These are phyloP conservation scores for Echites panduratus DNA, from an alignment of 257 asterid genomes.

Conservation along the genomic window DNA sequence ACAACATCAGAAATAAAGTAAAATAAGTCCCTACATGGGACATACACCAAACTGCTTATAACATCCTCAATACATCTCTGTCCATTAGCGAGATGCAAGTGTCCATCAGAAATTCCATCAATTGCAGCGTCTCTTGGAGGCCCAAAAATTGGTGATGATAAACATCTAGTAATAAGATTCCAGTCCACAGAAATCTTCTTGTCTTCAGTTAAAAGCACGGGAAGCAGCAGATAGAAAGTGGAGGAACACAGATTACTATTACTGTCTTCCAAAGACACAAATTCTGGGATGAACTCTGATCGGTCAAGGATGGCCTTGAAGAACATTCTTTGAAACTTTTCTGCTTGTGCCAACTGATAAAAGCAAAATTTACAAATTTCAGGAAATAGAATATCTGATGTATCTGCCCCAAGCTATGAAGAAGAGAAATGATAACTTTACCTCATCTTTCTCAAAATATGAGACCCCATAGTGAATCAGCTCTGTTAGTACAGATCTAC, in stretches of 20 bases:
- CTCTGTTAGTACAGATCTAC: slow-evolving; percentile 76
- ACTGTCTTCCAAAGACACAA: slow-evolving; percentile 47
- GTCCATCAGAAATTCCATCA: slow-evolving; percentile 31
- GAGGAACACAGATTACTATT: slow-evolving; percentile 40
- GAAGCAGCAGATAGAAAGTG: slow-evolving; percentile 78
- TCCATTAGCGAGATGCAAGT: slow-evolving; percentile 76
- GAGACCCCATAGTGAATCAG: slow-evolving; percentile 66
- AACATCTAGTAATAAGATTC: slow-evolving; percentile 62
- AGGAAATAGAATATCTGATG: slow-evolving; percentile 7
- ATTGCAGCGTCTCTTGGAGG: slow-evolving; percentile 27
- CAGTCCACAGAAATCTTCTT: slow-evolving; percentile 70
- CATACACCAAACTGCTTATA: slow-evolving; percentile 76
- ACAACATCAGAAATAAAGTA: slow-evolving; percentile 71
- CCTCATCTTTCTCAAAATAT: slow-evolving; percentile 60
- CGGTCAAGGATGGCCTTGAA: slow-evolving; percentile 80
- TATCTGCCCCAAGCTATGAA: slow-evolving; percentile 17
- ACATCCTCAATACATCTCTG: slow-evolving; percentile 45
- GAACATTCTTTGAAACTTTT: slow-evolving; percentile 71
- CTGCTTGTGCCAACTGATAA: slow-evolving; percentile 68
- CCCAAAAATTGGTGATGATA: slow-evolving; percentile 75
- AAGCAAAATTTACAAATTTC: slow-evolving; percentile 17
- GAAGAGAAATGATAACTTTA: slow-evolving; percentile 20
- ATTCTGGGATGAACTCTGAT: slow-evolving; percentile 49
- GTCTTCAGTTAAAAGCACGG: slow-evolving; percentile 39
- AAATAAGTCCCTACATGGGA: slow-evolving; percentile 61